Evolutionary conservation across 306 rosid species (phyloP).

Genomic region (Cucumis cinereus): DNA sequence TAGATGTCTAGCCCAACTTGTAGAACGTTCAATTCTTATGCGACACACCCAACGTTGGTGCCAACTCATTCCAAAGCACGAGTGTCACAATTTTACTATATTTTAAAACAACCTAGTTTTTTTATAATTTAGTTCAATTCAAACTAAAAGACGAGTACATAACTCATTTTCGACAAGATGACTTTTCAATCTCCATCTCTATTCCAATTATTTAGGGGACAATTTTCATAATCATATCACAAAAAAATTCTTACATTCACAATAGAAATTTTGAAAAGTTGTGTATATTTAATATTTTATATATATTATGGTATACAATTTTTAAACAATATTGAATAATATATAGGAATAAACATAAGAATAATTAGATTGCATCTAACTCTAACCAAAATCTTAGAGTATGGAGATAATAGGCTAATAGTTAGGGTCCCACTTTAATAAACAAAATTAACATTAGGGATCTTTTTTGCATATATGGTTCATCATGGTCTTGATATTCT

Average conservation of each 20-base stretch:
- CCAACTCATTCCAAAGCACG: too few species aligned
- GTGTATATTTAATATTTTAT: too few species aligned
- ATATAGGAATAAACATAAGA: too few species aligned
- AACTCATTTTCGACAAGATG: not conserved
- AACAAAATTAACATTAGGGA: not conserved
- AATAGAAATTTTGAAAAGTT: not conserved
- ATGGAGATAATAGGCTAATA: not conserved
- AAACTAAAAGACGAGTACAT: too few species aligned
- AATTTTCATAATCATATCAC: not conserved
- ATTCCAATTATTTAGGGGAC: not conserved
- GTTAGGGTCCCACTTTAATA: not conserved
- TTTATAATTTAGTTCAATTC: too few species aligned
- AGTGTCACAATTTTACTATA: too few species aligned
- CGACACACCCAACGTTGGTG: too few species aligned
- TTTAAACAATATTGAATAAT: too few species aligned
- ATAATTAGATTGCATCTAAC: not conserved
- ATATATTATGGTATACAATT: too few species aligned
- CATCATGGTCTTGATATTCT: not conserved
- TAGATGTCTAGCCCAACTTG: too few species aligned
- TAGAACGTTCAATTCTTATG: too few species aligned
- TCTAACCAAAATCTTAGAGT: not conserved
- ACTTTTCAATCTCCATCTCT: not conserved
- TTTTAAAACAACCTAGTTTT: too few species aligned
- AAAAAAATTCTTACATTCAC: not conserved
- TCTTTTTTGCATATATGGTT: not conserved